Conservation (phyloP, 257 asterid species). For the Ligustrum vulgare region DNA sequence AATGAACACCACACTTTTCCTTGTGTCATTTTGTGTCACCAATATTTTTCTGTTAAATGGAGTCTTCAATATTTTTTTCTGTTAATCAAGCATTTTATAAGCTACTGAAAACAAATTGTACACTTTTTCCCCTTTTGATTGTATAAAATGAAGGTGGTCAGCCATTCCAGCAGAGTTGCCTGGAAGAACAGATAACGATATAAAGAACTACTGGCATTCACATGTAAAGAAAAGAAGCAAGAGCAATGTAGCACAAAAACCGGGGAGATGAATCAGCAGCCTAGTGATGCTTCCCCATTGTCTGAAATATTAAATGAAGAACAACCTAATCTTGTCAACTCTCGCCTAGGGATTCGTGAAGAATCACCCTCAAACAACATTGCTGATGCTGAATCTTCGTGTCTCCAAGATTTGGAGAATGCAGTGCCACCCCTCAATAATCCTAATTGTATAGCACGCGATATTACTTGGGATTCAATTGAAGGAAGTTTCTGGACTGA, state of each 20-base stretch:
- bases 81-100: too few species aligned
- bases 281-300: neutral
- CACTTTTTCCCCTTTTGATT: neutral
- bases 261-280: neutral
- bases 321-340: neutral
- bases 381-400: neutral
- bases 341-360: too few species aligned
- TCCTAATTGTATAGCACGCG: neutral
- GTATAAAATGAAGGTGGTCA: conserved; percentile 47
- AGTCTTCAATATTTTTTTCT: too few species aligned
- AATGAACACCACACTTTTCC: too few species aligned
- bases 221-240: conserved; percentile 31
- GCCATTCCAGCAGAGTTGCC: conserved; percentile 41
- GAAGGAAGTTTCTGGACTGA: neutral
- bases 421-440: neutral
- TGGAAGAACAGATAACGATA: conserved; percentile 51
- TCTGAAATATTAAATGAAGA: neutral
- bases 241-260: neutral
- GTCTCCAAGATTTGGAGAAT: too few species aligned
- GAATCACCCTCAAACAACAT: too few species aligned
- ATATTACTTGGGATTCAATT: neutral
- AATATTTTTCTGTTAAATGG: too few species aligned
- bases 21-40: too few species aligned
- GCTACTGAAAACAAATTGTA: too few species aligned
- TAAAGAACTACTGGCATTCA: conserved; percentile 55